Conservation (phyloP, 2,329 filamentous ascomycete genomes). For the Penicillium sp. region DNA sequence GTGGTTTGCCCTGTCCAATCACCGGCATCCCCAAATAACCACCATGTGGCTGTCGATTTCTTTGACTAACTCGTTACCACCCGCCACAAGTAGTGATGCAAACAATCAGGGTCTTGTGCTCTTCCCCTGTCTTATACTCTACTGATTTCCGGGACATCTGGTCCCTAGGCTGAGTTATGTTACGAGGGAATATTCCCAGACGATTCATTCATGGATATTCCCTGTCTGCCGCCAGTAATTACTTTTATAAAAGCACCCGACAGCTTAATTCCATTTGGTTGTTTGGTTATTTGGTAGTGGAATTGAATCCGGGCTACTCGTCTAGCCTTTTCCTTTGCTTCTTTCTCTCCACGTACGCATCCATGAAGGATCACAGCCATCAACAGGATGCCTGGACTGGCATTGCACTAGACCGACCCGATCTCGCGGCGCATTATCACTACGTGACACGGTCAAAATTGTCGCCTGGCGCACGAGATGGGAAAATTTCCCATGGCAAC, state of each 20-base stretch:
- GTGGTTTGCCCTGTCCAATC: conserved; percentile 28
- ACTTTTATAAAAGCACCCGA: background rate
- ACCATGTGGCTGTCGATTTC: background rate
- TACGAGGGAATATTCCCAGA: background rate
- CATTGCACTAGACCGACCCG: conserved; percentile 12
- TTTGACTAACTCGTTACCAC: background rate
- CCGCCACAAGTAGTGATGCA: background rate
- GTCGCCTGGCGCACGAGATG: conserved; percentile 4
- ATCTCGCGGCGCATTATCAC: conserved; percentile 14
- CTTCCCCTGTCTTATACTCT: background rate
- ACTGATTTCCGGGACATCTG: too few species aligned
- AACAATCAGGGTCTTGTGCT: background rate
- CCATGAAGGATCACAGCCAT: conserved; percentile 15
- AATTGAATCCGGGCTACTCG: too few species aligned
- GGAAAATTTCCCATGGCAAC: background rate
- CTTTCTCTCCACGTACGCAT: conserved; percentile 1
- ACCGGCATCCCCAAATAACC: background rate
- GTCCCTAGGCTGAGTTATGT: background rate
- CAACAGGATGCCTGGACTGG: conserved; percentile 10
- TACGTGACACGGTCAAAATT: conserved; percentile 14
- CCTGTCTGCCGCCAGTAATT: background rate
- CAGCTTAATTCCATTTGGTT: background rate
- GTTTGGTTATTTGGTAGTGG: background rate
- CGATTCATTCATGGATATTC: background rate
- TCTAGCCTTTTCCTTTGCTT: conserved; percentile 1